Evolutionary conservation across 108 stramenopile genomes (phyloP).

Genomic region (Epipyxis sp.): DNA sequence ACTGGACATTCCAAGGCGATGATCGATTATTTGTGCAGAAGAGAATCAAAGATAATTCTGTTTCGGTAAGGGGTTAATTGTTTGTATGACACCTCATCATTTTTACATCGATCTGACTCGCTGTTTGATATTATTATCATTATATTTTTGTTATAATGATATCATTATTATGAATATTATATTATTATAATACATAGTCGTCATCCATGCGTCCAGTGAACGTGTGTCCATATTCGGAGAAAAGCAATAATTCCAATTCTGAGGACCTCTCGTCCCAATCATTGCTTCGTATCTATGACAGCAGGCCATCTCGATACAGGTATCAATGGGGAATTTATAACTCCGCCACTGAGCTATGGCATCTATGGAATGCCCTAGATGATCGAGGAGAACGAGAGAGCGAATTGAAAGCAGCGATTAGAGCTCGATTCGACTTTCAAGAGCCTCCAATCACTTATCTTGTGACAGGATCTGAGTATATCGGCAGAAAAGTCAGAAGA

Average conservation of each 20-base stretch:
- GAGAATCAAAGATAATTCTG: too few species aligned
- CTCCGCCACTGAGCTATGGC: constrained; percentile 2
- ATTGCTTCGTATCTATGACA: background rate
- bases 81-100: too few species aligned
- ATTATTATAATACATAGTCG: too few species aligned
- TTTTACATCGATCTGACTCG: too few species aligned
- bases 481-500: background rate
- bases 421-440: background rate
- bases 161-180: too few species aligned
- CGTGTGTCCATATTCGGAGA: background rate
- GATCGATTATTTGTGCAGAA: background rate
- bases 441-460: background rate
- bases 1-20: background rate
- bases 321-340: constrained; percentile 1
- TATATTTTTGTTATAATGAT: too few species aligned
- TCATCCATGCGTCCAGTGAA: background rate
- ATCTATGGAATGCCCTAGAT: background rate
- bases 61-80: background rate
- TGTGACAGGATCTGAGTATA: background rate
- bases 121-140: too few species aligned
- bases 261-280: constrained; percentile 1
- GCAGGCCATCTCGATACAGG: background rate
- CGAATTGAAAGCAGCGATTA: background rate
- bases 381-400: background rate
- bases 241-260: background rate